phyloP scores from a whole-genome alignment of 306 rosid species.

The Begonia peltatifolia region DNA sequence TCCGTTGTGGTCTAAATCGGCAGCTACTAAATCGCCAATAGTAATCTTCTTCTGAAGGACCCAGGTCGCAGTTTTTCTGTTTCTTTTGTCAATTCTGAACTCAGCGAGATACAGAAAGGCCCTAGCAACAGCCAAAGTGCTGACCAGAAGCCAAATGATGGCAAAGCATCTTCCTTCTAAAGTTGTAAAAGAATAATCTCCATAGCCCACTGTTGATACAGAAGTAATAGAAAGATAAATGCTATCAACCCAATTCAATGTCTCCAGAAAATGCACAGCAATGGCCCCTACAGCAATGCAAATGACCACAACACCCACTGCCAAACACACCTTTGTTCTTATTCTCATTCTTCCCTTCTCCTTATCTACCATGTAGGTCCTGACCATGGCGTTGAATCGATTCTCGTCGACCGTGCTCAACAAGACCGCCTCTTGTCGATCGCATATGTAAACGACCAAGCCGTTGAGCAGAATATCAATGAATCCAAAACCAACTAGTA shows the following conservation, averaged over 20 bases:
- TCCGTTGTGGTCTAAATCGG: conserved; percentile 67
- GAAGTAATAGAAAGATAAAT: conserved; percentile 57
- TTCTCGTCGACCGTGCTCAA: conserved; percentile 39
- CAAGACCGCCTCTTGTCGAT: conserved; percentile 40
- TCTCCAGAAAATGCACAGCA: conserved; percentile 30
- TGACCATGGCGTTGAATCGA: conserved; percentile 23
- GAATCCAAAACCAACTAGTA: conserved; percentile 54
- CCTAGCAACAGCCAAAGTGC: conserved; percentile 55
- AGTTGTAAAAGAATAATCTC: conserved; percentile 43
- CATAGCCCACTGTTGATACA: conserved; percentile 66
- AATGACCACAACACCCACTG: conserved; percentile 30
- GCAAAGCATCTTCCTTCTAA: conserved; percentile 51
- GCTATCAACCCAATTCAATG: conserved; percentile 34
- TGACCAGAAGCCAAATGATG: conserved; percentile 44
- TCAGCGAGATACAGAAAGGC: conserved; percentile 60
- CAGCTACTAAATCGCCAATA: conserved; percentile 43
- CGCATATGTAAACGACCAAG: conserved; percentile 49
- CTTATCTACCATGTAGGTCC: conserved; percentile 36
- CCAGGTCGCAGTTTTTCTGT: conserved; percentile 35
- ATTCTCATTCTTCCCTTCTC: conserved; percentile 69
- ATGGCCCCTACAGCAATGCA: conserved; percentile 51
- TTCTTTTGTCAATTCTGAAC: conserved; percentile 48
- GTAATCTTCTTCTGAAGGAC: conserved; percentile 61
- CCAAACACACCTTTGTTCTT: conserved; percentile 42
- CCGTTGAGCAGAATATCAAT: conserved; percentile 39